Percentiles rank a stretch among this genome's conserved stretches.
Conservation (phyloP, 2,329 filamentous ascomycete genomes). For the Penicillium capsulatum region DNA sequence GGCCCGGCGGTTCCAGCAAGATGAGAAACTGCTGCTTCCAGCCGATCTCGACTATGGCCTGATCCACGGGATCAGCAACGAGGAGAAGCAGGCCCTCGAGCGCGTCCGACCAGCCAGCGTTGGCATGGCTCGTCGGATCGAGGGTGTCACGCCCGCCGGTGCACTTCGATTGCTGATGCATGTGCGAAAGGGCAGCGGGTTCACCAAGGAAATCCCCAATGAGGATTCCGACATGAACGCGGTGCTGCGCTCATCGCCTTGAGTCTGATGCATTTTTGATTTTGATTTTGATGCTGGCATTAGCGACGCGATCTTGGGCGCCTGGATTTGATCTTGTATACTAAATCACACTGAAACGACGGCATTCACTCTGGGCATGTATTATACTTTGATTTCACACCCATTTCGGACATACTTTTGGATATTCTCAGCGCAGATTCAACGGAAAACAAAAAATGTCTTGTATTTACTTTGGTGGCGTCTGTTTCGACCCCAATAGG, state of each 20-base stretch:
- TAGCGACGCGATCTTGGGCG: conserved; percentile 18
- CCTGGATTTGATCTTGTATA: conserved; percentile 9
- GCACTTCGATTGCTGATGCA: conserved; percentile 43
- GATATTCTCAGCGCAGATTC: too few relatives aligned
- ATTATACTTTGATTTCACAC: too few relatives aligned
- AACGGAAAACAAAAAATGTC: too few relatives aligned
- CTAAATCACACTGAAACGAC: too few relatives aligned
- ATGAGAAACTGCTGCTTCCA: conserved; percentile 72
- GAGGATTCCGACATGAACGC: conserved; percentile 12
- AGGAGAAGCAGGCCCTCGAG: conserved; percentile 69
- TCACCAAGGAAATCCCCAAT: conserved; percentile 9
- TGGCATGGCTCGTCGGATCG: conserved; percentile 81
- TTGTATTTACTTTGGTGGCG: too few relatives aligned
- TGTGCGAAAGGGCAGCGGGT: conserved; percentile 30
- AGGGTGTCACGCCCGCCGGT: conserved; percentile 59
- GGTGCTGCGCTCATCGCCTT: conserved; percentile 16
- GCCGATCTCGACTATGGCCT: conserved; percentile 69
- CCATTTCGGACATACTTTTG: too few relatives aligned
- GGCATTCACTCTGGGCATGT: too few relatives aligned
- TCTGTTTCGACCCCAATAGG: too few relatives aligned
- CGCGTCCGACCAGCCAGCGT: conserved; percentile 74
- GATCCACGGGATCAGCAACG: conserved; percentile 70
- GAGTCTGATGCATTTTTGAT: neutral
- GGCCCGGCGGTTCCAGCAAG: conserved; percentile 64
- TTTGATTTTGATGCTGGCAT: conserved; percentile 14